Evolutionary conservation across 352 stramenopile species (phyloP).

Genomic region (Pythium phragmiticola): DNA sequence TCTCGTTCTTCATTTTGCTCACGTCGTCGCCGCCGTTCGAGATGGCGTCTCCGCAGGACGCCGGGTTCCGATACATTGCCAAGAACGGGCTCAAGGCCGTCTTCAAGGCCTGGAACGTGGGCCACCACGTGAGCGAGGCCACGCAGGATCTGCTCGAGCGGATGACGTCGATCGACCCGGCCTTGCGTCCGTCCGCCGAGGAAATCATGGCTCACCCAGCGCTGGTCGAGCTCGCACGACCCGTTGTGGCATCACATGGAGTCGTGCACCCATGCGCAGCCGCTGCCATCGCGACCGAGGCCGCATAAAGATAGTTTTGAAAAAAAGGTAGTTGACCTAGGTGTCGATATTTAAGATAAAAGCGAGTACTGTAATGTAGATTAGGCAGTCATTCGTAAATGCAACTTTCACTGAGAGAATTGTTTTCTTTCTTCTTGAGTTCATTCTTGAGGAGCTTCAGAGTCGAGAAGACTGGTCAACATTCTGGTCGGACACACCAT

Average conservation of each 20-base stretch:
- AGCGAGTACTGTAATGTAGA: constrained; percentile 13
- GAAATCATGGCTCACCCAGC: constrained; percentile 71
- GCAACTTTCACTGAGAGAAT: constrained; percentile 1
- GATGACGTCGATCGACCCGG: constrained; percentile 69
- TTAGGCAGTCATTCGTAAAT: constrained; percentile 6
- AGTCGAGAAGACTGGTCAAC: neutral
- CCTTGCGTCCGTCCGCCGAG: constrained; percentile 51
- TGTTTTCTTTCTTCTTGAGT: neutral
- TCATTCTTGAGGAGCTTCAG: neutral
- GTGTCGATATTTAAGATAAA: constrained; percentile 14
- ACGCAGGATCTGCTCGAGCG: constrained; percentile 72
- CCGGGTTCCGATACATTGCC: constrained; percentile 84
- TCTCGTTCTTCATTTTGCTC: constrained; percentile 95
- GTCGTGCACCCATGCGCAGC: constrained; percentile 10
- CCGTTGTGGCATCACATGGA: neutral
- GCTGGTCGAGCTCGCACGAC: constrained; percentile 23
- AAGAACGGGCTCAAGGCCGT: constrained; percentile 74
- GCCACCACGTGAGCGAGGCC: constrained; percentile 34
- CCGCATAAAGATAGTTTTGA: constrained; percentile 8
- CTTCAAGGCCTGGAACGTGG: constrained; percentile 64
- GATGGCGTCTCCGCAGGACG: constrained; percentile 76
- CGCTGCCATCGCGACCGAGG: constrained; percentile 4
- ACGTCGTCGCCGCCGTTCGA: constrained; percentile 93
- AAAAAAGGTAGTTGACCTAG: neutral
- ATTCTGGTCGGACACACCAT: constrained; percentile 8